These are phyloP conservation scores for Podaxis rugospora DNA, from an alignment of 768 basidiomycete species.

Conservation along the genomic window DNA sequence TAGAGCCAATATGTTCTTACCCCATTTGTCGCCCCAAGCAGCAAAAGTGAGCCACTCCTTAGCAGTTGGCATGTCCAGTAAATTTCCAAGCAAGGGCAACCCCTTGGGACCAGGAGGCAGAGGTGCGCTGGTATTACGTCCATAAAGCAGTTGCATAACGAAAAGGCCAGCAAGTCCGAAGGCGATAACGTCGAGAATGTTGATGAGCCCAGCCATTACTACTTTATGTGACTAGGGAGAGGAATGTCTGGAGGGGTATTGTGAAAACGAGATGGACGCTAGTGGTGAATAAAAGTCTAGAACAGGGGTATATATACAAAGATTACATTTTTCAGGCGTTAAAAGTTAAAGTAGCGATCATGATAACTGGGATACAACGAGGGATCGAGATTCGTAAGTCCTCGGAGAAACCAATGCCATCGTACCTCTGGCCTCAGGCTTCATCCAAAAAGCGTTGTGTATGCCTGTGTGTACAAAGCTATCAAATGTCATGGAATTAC, in stretches of 20 bases:
- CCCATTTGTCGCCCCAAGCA: constrained; percentile 42
- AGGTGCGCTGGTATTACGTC: constrained; percentile 14
- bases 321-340: background rate
- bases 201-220: constrained; percentile 13
- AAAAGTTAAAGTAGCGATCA: background rate
- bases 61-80: constrained; percentile 44
- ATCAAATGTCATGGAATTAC: no score
- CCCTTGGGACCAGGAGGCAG: constrained; percentile 44
- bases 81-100: constrained; percentile 41
- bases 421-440: no score
- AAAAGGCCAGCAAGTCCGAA: constrained; percentile 14
- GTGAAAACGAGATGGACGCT: background rate
- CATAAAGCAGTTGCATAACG: constrained; percentile 17
- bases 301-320: constrained; percentile 1
- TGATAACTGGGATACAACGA: no score
- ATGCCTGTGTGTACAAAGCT: no score
- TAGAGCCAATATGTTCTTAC: constrained; percentile 18
- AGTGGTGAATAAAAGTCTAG: background rate
- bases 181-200: constrained; percentile 14
- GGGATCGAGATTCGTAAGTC: no score
- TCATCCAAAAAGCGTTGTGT: no score
- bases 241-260: background rate
- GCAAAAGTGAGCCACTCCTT: constrained; percentile 43
- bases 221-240: background rate
- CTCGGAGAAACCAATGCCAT: no score